Evolutionary conservation across 371 early-diverging fungal genomes (phyloP), one percentile per base, ranked within the genome.

Genomic region (Apophysomyces elegans): DNA sequence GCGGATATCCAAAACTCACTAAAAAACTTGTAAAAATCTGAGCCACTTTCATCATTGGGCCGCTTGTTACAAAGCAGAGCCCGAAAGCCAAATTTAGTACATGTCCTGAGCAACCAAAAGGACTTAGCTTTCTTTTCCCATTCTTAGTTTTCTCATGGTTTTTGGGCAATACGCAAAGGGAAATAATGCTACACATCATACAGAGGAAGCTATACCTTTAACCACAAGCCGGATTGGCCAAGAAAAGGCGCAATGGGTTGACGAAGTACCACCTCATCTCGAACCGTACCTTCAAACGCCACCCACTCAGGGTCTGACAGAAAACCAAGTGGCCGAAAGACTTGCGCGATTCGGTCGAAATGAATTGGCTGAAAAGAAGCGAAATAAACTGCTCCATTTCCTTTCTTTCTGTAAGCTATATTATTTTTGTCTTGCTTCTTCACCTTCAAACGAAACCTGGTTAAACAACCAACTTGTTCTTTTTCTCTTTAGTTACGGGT

Each of bases 351-450:
- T 92, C 70, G 93, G 93, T 45, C 79, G 78, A 45, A 93, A 93
- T 67, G 89, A 92, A 67, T 68, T 96, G 50, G 74, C 88, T 14
- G 96, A 96, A 72, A 86, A 88, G 64, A 93, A 92, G 75, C 85
- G 86, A 54, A 94, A 91, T 74, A 93, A 93, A 18, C 39, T 95
- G 45, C 80, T 95, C 63, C 95, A 96, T 76, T 96, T 97, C 73
- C 78, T 96, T 59, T 84, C 89, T 8, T 97, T 94, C 84, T 97
- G 80, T 80, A 70, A 70, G 32, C 32, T 26, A 26, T 26, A 26
- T 2, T 26, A 1, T 26, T 26, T 26, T 26, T 26, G 32, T 26
- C 32, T 26, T 26, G 32, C 32, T 26, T 26, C 2, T 26, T 26
- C 32, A 26, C 32, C 32, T 26, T 26, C 32, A 3, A 26, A 26